phyloP scores from a whole-genome alignment of 352 stramenopile genomes.

The Thalassiosira pacifica region DNA sequence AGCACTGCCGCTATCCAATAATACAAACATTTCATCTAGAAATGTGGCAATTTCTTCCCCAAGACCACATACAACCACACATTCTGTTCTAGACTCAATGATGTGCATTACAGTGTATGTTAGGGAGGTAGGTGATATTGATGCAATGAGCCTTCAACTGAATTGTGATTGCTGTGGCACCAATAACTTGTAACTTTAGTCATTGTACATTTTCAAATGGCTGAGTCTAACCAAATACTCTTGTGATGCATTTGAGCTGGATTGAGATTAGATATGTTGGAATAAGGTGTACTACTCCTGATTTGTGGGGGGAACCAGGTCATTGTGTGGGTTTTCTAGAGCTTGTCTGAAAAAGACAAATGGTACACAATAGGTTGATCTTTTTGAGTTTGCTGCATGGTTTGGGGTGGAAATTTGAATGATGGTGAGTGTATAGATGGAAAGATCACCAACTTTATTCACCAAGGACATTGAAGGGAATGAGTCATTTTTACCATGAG shows the following conservation, averaged over 20 bases:
- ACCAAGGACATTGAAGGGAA: too few relatives aligned
- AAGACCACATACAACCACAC: slow-evolving; percentile 85
- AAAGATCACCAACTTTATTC: too few relatives aligned
- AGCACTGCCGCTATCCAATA: slow-evolving; percentile 94
- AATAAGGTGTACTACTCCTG: slow-evolving; percentile 87
- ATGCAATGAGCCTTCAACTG: slow-evolving; percentile 89
- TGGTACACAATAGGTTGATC: too few relatives aligned
- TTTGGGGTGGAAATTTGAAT: too few relatives aligned
- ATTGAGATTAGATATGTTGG: slow-evolving; percentile 84
- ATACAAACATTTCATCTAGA: slow-evolving; percentile 82
- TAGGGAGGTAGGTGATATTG: slow-evolving; percentile 67
- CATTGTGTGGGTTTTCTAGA: slow-evolving; percentile 86
- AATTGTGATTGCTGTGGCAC: slow-evolving; percentile 50
- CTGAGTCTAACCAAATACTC: slow-evolving; percentile 97
- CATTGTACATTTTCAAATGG: slow-evolving; percentile 99
- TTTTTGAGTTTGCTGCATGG: too few relatives aligned
- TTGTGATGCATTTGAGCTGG: slow-evolving; percentile 64
- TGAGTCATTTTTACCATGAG: too few relatives aligned
- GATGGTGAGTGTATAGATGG: neutral
- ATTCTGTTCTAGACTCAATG: slow-evolving; percentile 83
- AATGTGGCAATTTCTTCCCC: slow-evolving; percentile 88
- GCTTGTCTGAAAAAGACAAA: neutral
- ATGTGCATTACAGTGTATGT: slow-evolving; percentile 80
- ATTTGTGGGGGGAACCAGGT: slow-evolving; percentile 64
- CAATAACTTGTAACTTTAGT: slow-evolving; percentile 96